Conservation (phyloP, 2,329 filamentous ascomycete genomes). For the Periconia digitata region DNA sequence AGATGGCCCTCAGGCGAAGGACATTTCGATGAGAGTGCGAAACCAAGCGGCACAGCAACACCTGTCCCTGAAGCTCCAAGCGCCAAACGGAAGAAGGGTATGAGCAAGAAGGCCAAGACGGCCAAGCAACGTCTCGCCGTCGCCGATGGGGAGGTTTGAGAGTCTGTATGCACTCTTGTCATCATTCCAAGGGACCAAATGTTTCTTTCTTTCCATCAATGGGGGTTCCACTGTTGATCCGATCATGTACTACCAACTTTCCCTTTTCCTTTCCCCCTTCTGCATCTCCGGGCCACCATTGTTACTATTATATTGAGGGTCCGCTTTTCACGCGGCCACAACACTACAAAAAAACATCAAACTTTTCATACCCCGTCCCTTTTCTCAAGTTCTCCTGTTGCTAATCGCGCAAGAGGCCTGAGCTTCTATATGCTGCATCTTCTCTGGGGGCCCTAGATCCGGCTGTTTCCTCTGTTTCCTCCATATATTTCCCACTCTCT, state of each 20-base stretch:
- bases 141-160: conserved; percentile 46
- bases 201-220: too few species aligned
- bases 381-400: too few species aligned
- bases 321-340: too few species aligned
- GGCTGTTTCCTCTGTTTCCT: too few species aligned
- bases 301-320: too few species aligned
- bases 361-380: too few species aligned
- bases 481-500: too few species aligned
- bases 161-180: background rate
- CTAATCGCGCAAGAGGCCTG: too few species aligned
- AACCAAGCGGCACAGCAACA: conserved; percentile 83
- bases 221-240: background rate
- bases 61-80: conserved; percentile 58
- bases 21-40: conserved; percentile 87
- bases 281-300: too few species aligned
- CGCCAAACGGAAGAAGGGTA: conserved; percentile 54
- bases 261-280: background rate
- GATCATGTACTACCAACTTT: background rate
- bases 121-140: conserved; percentile 53
- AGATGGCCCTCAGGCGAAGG: conserved; percentile 74
- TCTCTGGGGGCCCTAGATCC: too few species aligned
- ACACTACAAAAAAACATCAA: too few species aligned
- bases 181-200: background rate
- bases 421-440: too few species aligned
- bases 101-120: conserved; percentile 56